phyloP scores from a whole-genome alignment of 1,284 basidiomycete species.

The Bondarzewia mesenterica region DNA sequence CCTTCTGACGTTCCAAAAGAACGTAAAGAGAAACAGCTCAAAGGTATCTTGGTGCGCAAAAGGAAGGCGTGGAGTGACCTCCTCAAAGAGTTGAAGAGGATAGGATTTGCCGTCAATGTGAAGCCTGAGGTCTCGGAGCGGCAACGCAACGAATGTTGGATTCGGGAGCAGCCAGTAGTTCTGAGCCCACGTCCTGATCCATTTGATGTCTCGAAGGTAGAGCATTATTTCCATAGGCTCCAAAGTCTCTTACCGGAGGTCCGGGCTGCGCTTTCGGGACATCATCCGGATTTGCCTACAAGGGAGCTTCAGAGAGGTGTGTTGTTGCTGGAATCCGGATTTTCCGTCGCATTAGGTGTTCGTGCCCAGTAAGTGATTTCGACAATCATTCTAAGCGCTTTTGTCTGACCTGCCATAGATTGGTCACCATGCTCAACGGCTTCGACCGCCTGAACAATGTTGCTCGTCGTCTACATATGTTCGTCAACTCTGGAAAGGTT shows the following conservation, averaged over 20 bases:
- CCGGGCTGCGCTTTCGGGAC: slow-evolving; percentile 55
- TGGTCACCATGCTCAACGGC: slow-evolving; percentile 3
- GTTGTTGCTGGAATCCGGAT: slow-evolving; percentile 74
- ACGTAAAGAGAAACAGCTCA: slow-evolving; percentile 66
- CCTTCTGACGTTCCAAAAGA: slow-evolving; percentile 41
- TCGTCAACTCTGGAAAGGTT: slow-evolving; percentile 18
- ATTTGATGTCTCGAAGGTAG: slow-evolving; percentile 32
- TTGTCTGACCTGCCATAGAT: slow-evolving; percentile 5
- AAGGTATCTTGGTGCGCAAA: slow-evolving; percentile 78
- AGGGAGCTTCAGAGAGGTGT: slow-evolving; percentile 80
- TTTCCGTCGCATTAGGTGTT: slow-evolving; percentile 49
- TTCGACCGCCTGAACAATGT: slow-evolving; percentile 2
- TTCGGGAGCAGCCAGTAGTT: slow-evolving; percentile 54
- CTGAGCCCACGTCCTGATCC: slow-evolving; percentile 13
- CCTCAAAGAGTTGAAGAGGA: slow-evolving; percentile 79
- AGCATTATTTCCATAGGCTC: slow-evolving; percentile 70
- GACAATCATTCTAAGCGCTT: background rate
- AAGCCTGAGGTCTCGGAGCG: slow-evolving; percentile 64
- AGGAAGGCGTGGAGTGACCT: slow-evolving; percentile 89
- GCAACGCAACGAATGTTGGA: slow-evolving; percentile 59
- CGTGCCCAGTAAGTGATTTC: slow-evolving; percentile 31
- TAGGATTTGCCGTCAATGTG: slow-evolving; percentile 70
- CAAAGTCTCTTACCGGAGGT: slow-evolving; percentile 64
- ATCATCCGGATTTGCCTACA: slow-evolving; percentile 78
- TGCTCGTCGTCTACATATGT: slow-evolving; percentile 6